phyloP scores from a whole-genome alignment of 345 rosid genomes.

The Hypericum perforatum region DNA sequence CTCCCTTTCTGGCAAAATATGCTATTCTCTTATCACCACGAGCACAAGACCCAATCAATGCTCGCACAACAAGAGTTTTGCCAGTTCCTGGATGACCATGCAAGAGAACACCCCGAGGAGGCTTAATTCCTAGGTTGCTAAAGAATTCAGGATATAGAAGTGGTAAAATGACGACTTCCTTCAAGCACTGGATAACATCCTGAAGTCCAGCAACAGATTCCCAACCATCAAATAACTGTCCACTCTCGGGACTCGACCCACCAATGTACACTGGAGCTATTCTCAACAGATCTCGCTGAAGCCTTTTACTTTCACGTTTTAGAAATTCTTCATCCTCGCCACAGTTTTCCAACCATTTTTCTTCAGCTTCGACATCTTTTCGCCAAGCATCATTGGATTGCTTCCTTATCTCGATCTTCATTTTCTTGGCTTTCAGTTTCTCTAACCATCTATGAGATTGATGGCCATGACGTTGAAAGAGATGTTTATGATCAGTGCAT shows the following conservation, averaged over 20 bases:
- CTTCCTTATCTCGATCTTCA: conserved; percentile 70
- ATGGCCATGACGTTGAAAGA: conserved; percentile 73
- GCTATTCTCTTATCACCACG: conserved; percentile 86
- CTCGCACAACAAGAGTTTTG: conserved; percentile 91
- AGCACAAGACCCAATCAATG: conserved; percentile 91
- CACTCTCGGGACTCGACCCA: conserved; percentile 49
- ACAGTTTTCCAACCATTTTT: conserved; percentile 96
- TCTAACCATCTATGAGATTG: conserved; percentile 45
- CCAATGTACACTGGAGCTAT: conserved; percentile 95
- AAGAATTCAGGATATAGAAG: conserved; percentile 90
- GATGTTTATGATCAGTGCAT: conserved; percentile 82
- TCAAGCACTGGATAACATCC: conserved; percentile 84
- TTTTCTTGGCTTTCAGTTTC: conserved; percentile 72
- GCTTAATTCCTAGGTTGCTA: conserved; percentile 79
- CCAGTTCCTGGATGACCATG: conserved; percentile 99
- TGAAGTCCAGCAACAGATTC: conserved; percentile 99
- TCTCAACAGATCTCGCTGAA: conserved; percentile 83
- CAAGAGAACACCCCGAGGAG: conserved; percentile 95
- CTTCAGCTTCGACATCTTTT: conserved; percentile 93
- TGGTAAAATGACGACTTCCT: conserved; percentile 94
- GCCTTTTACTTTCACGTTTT: conserved; percentile 95
- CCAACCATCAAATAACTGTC: conserved; percentile 70
- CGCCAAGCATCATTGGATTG: conserved; percentile 75
- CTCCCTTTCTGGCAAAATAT: conserved; percentile 97
- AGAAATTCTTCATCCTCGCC: conserved; percentile 99